Conservation (phyloP, 2,329 filamentous ascomycete genomes). For the Verticillium zaregamsianum region DNA sequence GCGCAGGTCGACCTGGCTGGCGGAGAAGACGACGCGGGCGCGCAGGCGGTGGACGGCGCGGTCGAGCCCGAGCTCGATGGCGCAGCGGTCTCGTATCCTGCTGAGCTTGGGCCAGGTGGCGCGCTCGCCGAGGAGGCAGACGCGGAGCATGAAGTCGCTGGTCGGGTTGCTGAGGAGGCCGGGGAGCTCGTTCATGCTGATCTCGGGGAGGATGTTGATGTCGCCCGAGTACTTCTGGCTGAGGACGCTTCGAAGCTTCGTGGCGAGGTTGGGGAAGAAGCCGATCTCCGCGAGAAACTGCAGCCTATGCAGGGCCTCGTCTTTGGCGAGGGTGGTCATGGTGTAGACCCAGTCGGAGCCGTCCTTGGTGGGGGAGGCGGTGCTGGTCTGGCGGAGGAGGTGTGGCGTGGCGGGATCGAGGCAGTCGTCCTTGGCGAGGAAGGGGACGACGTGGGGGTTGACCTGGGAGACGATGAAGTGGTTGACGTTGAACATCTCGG, state of each 20-base stretch:
- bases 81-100: slow-evolving; percentile 79
- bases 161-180: slow-evolving; percentile 80
- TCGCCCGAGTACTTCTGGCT: slow-evolving; percentile 92
- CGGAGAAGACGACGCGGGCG: slow-evolving; percentile 64
- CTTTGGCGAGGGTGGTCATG: slow-evolving; percentile 69
- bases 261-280: slow-evolving; percentile 72
- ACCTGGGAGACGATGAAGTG: slow-evolving; percentile 98
- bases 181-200: slow-evolving; percentile 69
- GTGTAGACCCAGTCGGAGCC: slow-evolving; percentile 59
- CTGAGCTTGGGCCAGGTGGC: slow-evolving; percentile 91
- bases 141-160: slow-evolving; percentile 77
- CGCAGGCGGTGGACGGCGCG: slow-evolving; percentile 66
- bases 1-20: slow-evolving; percentile 58
- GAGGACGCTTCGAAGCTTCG: slow-evolving; percentile 75
- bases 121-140: slow-evolving; percentile 72
- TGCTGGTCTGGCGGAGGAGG: slow-evolving; percentile 15
- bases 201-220: slow-evolving; percentile 86
- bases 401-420: slow-evolving; percentile 29
- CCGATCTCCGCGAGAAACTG: slow-evolving; percentile 77
- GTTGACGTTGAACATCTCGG: slow-evolving; percentile 97
- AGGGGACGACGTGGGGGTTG: slow-evolving; percentile 89
- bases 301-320: slow-evolving; percentile 76
- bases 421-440: slow-evolving; percentile 71
- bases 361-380: slow-evolving; percentile 26
- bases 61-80: slow-evolving; percentile 82